Base-by-base conservation (phyloP, 2,329 filamentous ascomycete species). In the Pestalotiopsis sp. region DNA sequence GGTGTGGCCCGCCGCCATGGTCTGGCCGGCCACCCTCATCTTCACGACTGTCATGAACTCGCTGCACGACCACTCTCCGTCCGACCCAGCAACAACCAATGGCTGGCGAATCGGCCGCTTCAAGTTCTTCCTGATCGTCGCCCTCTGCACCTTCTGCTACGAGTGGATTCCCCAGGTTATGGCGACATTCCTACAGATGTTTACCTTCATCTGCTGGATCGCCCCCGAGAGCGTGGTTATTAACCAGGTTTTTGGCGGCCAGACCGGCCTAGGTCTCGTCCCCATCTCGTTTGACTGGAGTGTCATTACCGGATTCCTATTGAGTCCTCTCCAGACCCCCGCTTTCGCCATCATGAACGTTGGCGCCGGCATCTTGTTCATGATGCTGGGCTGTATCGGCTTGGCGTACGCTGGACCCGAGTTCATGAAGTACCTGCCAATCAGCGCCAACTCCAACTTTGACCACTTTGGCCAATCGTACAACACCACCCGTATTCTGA, bases 91-190 rank as follows among this genome's bases (percentile, higher is more conserved):
- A 2, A 80, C 81, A 70, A 81, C 82, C 36, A 86, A 86, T 65
- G 88, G 88, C 41, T 91, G 90, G 89, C 83, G 74, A 31, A 85
- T 91, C 49, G 83, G 85, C 20, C 84, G 88, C 60, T 89, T 88
- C 72, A 82, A 81, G 68, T 87, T 86, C 75, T 91, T 91, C 78
- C 76, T 88, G 52, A 82, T 85, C 67, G 82, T 87, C 31, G 82
- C 86, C 70, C 71, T 79, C 12, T 81, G 77, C 5, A 84, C 84
- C 3, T 91, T 89, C 73, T 73, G 82, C 36, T 90, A 87, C 86
- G 88, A 89, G 73, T 90, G 86, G 85, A 85, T 90, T 73, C 89
- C 89, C 0, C 88, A 87, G 3, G 88, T 87, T 75, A 86, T 92
- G 57, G 90, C 88, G 69, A 88, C 88, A 66, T 89, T 88, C 64